Evolutionary conservation across 768 basidiomycete species (phyloP).

Genomic region (Piloderma croceum): DNA sequence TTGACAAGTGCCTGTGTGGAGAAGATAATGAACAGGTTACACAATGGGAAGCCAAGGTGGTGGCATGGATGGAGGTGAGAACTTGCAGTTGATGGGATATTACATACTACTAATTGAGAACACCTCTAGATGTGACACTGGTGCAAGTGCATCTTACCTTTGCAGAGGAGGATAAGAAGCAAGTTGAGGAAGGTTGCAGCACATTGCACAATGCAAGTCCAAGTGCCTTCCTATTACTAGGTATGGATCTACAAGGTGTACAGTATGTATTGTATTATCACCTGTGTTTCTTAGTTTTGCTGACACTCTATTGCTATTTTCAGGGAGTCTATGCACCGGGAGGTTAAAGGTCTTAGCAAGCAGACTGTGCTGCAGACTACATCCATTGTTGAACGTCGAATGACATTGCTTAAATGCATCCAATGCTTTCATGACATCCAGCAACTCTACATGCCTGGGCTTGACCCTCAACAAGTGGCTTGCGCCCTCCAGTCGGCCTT

Average conservation of each 20-base stretch:
- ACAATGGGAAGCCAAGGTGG: slow-evolving; percentile 14
- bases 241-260: slow-evolving; percentile 13
- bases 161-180: slow-evolving; percentile 17
- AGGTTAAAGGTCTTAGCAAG: not conserved
- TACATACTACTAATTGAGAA: not conserved
- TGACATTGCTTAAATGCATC: not conserved
- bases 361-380: not conserved
- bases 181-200: not conserved
- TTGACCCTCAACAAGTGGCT: not conserved
- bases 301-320: not conserved
- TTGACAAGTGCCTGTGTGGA: not conserved
- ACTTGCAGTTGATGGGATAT: not conserved
- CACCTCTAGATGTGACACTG: slow-evolving; percentile 6
- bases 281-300: not conserved
- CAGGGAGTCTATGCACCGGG: not conserved
- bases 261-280: slow-evolving; percentile 9
- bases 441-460: not conserved
- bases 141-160: slow-evolving; percentile 16
- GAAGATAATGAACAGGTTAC: not conserved
- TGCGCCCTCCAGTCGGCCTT: not conserved
- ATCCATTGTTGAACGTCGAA: not conserved
- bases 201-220: slow-evolving; percentile 9
- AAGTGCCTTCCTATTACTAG: slow-evolving; percentile 10
- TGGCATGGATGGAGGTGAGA: slow-evolving; percentile 8
- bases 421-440: not conserved